phyloP scores from a whole-genome alignment of 331 rosid genomes.

The Dryas integrifolia region DNA sequence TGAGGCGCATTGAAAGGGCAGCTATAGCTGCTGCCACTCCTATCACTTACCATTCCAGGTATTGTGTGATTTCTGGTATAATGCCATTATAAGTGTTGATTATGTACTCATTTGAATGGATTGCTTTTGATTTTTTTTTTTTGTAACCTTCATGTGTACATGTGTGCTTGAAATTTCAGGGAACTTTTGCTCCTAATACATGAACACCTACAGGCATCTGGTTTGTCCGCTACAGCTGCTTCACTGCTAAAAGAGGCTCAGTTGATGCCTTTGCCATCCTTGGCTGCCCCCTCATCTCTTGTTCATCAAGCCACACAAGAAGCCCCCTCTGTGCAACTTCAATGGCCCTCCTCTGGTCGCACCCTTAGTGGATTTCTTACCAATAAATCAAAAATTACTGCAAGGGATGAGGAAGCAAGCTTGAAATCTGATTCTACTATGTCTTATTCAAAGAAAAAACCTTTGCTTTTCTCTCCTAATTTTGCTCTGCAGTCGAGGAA shows the following conservation, averaged over 20 bases:
- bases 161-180: slow-evolving; percentile 44
- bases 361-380: slow-evolving; percentile 69
- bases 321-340: slow-evolving; percentile 53
- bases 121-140: slow-evolving; percentile 13
- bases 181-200: slow-evolving; percentile 88
- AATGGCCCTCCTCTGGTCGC: slow-evolving; percentile 91
- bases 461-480: slow-evolving; percentile 60
- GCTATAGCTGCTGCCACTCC: slow-evolving; percentile 99
- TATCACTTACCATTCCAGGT: slow-evolving; percentile 93
- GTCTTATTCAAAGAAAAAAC: slow-evolving; percentile 56
- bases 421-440: slow-evolving; percentile 41
- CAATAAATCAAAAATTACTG: slow-evolving; percentile 47
- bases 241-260: slow-evolving; percentile 83
- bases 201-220: slow-evolving; percentile 96
- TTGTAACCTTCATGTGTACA: slow-evolving; percentile 10
- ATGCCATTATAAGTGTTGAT: slow-evolving; percentile 12
- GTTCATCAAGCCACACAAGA: slow-evolving; percentile 68
- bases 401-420: slow-evolving; percentile 56
- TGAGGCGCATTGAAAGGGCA: slow-evolving; percentile 99
- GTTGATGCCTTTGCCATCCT: slow-evolving; percentile 72
- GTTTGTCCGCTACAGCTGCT: slow-evolving; percentile 66
- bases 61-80: slow-evolving; percentile 17
- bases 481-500: slow-evolving; percentile 61
- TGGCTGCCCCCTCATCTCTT: slow-evolving; percentile 74
- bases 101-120: background rate